Base-by-base conservation (phyloP, 2,329 filamentous ascomycete species). In the Trichoderma sp. region DNA sequence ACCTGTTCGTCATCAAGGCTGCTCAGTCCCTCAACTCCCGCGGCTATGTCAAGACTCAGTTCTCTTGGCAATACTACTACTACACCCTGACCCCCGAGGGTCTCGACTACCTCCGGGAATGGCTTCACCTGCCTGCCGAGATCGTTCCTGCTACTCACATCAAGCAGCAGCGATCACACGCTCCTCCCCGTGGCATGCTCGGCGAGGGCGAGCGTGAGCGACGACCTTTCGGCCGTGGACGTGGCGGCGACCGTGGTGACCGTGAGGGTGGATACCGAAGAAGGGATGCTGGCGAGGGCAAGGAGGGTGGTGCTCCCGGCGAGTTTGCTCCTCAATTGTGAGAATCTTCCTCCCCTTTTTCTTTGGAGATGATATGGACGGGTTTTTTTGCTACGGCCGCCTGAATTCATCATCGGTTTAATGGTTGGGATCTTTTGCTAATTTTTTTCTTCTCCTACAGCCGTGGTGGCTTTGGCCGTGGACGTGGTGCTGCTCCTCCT, bases 31-130 rank as follows among this genome's bases (percentile, higher is more conserved):
- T 99, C 85, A 97, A 93, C 90, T 98, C 95, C 83, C 96, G 97
- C 87, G 96, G 96, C 86, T 98, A 94, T 89, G 92, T 99, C 89
- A 99, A 99, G 94, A 99, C 97, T 83, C 97, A 97, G 89, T 99
- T 99, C 94, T 98, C 95, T 81, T 98, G 95, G 95, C 95, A 98
- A 90, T 98, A 95, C 92, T 98, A 98, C 93, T 99, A 99, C 94
- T 99, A 99, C 93, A 98, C 97, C 88, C 93, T 99, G 88, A 98
- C 96, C 87, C 94, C 95, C 85, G 95, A 98, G 92, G 97, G 97
- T 89, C 96, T 99, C 87, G 96, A 98, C 91, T 99, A 99, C 92
- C 95, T 99, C 87, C 96, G 97, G 86, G 97, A 99, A 91, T 99
- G 97, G 97, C 95, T 99, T 83, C 97, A 99, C 90, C 94, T 99